Evolutionary conservation across 345 rosid species (phyloP), one percentile per base, ranked within the genome.

Genomic region (Carallia brachiata): DNA sequence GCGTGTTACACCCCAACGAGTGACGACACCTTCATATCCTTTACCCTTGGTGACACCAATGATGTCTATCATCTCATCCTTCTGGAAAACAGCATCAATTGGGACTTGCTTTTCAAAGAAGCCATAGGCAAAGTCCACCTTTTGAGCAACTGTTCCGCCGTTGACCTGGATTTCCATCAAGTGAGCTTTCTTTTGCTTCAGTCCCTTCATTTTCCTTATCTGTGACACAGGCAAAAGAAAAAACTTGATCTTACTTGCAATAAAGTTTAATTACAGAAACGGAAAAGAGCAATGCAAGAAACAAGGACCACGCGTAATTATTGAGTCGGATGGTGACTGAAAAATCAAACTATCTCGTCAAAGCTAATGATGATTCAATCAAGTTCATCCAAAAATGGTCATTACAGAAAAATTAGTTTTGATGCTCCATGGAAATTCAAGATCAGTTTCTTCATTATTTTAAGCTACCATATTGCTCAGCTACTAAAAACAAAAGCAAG

Each of bases 1-100:
- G 31, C 95, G 90, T 9, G 97, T 91, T 39, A 89, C 97, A 72
- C 97, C 97, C 95, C 97, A 91, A 67, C 97, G 95, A 28, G 97
- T 89, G 15, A 90, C 94, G 70, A 90, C 97, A 82, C 97, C 97
- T 75, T 89, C 97, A 37, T 85, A 88, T 79, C 97, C 97, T 54
- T 90, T 90, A 79, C 97, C 97, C 86, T 89, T 90, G 2, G 94
- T 90, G 15, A 90, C 97, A 52, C 92, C 97, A 65, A 90, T 90
- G 70, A 89, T 75, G 57, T 90, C 94, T 69, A 90, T 86, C 94
- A 89, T 87, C 63, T 90, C 97, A 80, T 90, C 97, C 79, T 90
- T 90, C 82, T 83, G 90, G 92, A 90, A 90, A 15, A 90, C 85
- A 34, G 92, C 82, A 57, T 89, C 92, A 10, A 91, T 78, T 0